phyloP scores from a whole-genome alignment of 1,284 basidiomycete genomes.

The Trametes sp. region DNA sequence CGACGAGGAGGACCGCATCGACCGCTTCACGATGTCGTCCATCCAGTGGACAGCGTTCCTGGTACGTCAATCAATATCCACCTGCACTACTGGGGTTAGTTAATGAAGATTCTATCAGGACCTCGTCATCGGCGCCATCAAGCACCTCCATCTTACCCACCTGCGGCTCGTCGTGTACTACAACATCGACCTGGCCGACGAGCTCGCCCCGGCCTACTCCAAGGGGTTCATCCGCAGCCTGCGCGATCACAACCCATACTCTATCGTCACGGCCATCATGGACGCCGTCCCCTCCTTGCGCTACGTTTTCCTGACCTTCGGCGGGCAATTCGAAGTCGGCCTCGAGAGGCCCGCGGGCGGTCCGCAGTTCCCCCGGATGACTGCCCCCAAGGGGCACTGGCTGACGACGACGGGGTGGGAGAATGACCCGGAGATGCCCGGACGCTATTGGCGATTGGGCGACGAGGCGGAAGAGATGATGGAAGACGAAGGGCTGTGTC shows the following conservation, averaged over 20 bases:
- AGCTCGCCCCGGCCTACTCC: not conserved
- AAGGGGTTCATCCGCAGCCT: not conserved
- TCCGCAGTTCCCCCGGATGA: no score
- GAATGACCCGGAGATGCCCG: not conserved
- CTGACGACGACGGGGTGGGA: not conserved
- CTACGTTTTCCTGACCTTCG: not conserved
- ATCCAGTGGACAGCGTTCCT: conserved; percentile 4
- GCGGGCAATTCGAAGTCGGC: not conserved
- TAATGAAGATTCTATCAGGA: not conserved
- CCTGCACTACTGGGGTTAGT: no score
- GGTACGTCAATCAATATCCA: no score
- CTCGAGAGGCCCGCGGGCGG: not conserved
- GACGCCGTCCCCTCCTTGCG: conserved; percentile 1
- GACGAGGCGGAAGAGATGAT: not conserved
- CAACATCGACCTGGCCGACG: not conserved
- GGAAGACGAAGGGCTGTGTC: not conserved
- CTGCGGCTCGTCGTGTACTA: conserved; percentile 6
- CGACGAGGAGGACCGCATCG: not conserved
- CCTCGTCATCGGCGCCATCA: not conserved
- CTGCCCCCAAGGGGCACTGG: not conserved
- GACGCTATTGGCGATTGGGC: not conserved
- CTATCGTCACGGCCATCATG: not conserved
- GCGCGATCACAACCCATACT: not conserved
- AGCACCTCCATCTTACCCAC: not conserved
- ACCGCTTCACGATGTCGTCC: not conserved